These are phyloP conservation scores for Rauvolfia tetraphylla DNA, from an alignment of 257 asterid genomes.

Conservation along the genomic window DNA sequence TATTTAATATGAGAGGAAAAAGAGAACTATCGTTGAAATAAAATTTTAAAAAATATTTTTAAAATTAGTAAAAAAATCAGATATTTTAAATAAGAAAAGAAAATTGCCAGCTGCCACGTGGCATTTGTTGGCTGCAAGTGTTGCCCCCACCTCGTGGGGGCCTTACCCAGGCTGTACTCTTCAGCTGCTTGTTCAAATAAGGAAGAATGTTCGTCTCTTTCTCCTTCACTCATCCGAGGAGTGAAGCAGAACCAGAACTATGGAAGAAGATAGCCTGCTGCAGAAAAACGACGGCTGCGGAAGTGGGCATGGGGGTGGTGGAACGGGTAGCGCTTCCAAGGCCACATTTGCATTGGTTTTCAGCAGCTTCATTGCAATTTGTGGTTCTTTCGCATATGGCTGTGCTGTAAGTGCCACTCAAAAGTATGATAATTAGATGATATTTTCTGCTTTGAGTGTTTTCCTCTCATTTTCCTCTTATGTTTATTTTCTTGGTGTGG, in stretches of 20 bases:
- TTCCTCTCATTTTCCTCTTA: neutral
- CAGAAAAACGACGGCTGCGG: neutral
- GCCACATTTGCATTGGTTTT: neutral
- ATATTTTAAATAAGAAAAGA: too few species aligned
- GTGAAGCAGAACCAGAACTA: neutral
- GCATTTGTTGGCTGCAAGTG: too few species aligned
- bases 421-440: neutral
- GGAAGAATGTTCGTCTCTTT: too few species aligned
- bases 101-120: too few species aligned
- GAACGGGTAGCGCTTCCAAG: neutral
- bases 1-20: too few species aligned
- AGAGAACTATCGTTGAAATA: too few species aligned
- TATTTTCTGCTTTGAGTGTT: neutral
- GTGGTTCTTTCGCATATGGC: neutral
- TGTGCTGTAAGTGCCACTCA: slow-evolving; percentile 5
- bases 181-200: too few species aligned
- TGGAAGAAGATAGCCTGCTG: slow-evolving; percentile 1
- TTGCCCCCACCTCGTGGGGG: too few species aligned
- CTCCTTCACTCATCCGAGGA: neutral
- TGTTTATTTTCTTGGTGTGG: too few species aligned
- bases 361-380: neutral
- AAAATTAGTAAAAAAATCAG: too few species aligned
- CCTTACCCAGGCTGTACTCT: too few species aligned
- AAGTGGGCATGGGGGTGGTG: neutral
- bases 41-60: too few species aligned